Conservation (phyloP, 176 grass and related monocot genomes). For the Bolboschoenus planiculmis region DNA sequence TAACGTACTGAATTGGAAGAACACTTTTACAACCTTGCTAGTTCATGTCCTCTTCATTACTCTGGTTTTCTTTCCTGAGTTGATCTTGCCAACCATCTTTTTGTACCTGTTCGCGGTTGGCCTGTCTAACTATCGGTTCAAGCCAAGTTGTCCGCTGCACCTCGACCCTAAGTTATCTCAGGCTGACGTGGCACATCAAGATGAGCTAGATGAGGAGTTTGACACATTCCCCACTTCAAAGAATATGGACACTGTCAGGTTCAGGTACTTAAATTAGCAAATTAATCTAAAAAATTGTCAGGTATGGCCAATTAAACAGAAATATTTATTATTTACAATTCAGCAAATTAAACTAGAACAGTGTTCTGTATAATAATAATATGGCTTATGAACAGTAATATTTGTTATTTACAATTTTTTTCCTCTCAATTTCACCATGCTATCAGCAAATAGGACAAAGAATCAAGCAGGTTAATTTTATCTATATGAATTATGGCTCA, state of each 20-base stretch:
- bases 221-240: slow-evolving; percentile 62
- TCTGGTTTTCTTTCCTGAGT: slow-evolving; percentile 67
- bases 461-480: no score
- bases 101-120: slow-evolving; percentile 56
- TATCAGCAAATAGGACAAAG: no score
- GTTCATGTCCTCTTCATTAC: slow-evolving; percentile 71
- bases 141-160: slow-evolving; percentile 44
- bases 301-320: background rate
- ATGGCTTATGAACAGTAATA: no score
- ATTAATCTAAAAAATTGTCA: background rate
- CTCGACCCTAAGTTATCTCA: slow-evolving; percentile 58
- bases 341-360: no score
- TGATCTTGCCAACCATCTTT: slow-evolving; percentile 72
- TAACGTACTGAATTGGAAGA: slow-evolving; percentile 64
- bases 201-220: slow-evolving; percentile 96
- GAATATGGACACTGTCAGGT: slow-evolving; percentile 31
- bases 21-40: slow-evolving; percentile 53
- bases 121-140: slow-evolving; percentile 43
- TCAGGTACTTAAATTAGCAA: slow-evolving; percentile 25
- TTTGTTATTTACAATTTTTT: no score
- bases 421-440: no score
- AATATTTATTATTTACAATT: no score
- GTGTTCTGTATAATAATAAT: no score
- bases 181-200: slow-evolving; percentile 42
- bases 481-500: no score